Conservation (phyloP, 495 filamentous ascomycete species). For the Penicillium steckii region DNA sequence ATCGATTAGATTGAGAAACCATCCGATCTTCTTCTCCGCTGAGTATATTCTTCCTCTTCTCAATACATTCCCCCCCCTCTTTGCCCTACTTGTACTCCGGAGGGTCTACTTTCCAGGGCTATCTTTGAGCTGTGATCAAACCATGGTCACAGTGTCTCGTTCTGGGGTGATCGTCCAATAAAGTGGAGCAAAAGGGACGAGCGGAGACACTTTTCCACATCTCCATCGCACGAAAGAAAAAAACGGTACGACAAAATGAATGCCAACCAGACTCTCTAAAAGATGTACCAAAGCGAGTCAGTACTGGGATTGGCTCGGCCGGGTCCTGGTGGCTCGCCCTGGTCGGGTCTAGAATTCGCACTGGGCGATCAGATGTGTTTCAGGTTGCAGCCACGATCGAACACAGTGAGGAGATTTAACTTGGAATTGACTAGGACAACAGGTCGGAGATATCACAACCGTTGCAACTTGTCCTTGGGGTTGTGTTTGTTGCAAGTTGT, state of each 20-base stretch:
- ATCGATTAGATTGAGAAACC: neutral
- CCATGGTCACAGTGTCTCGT: slow-evolving; percentile 1
- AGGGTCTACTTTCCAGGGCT: no score
- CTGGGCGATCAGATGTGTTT: slow-evolving; percentile 13
- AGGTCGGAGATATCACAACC: slow-evolving; percentile 9
- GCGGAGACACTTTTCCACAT: neutral
- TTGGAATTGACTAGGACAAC: slow-evolving; percentile 1
- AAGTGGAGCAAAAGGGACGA: slow-evolving; percentile 9
- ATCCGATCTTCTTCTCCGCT: neutral
- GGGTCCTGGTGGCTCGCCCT: neutral
- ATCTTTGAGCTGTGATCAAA: slow-evolving; percentile 1
- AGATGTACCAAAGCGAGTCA: neutral
- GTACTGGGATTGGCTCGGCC: neutral
- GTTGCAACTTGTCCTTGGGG: neutral
- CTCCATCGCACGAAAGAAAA: neutral
- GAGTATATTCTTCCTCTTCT: neutral
- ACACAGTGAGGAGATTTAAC: neutral
- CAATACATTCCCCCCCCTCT: no score
- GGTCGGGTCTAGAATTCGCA: slow-evolving; percentile 14
- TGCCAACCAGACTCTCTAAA: neutral
- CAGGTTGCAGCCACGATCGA: slow-evolving; percentile 8
- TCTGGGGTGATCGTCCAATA: slow-evolving; percentile 14
- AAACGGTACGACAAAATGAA: neutral
- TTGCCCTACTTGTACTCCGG: no score
- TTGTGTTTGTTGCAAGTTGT: neutral